Base-by-base conservation (phyloP, 2,329 filamentous ascomycete species). In the Cryphonectria carpinicola region DNA sequence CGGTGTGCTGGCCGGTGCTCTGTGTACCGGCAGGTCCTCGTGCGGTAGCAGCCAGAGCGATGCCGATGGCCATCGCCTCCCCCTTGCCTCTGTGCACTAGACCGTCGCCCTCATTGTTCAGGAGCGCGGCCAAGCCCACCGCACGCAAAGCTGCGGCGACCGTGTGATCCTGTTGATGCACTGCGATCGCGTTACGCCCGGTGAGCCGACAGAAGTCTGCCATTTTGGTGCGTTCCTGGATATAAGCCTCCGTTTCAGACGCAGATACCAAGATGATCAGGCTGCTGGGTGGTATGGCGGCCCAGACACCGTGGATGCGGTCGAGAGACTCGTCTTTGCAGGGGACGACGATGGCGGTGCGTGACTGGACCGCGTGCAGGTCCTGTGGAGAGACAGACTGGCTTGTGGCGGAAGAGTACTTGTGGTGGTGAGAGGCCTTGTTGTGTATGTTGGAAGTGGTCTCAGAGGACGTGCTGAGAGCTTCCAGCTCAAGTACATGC, bases 41-140 rank as follows among this genome's bases (percentile, higher is more conserved):
- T 22, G 71, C 71, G 25, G 75, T 70, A 17, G 76, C 75, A 8
- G 77, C 77, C 1, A 80, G 66, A 0, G 78, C 77, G 25, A 78
- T 76, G 49, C 76, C 79, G 2, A 80, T 74, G 10, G 79, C 70
- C 76, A 80, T 78, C 28, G 76, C 79, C 72, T 80, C 79, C 3
- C 79, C 79, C 69, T 80, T 80, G 35, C 79, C 79, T 46, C 75
- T 73, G 69, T 75, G 74, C 68, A 79, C 74, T 41, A 71, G 72
- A 7, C 73, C 73, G 54, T 73, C 68, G 32, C 78, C 79, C 67
- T 79, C 78, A 0, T 60, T 58, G 41, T 73, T 71, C 43, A 79
- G 25, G 0, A 79, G 66, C 61, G 75, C 68, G 6, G 74, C 41
- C 71, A 78, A 74, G 32, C 77, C 78, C 10, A 75, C 69, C 0